phyloP scores from a whole-genome alignment of 2,329 filamentous ascomycete genomes.

The Blumeriella jaapii region DNA sequence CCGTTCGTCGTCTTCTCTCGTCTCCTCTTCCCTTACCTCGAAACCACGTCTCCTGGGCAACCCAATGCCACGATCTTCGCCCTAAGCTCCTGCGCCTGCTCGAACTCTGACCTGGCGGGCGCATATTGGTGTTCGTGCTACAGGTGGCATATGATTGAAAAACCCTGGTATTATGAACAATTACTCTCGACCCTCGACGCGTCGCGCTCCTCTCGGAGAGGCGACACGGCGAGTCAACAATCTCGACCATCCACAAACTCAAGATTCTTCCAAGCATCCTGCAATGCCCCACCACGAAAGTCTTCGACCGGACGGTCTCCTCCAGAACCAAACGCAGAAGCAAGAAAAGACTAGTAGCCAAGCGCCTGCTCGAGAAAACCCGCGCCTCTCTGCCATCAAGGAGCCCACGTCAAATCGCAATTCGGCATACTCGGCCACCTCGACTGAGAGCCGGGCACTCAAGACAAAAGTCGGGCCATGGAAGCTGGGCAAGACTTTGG shows the following conservation, averaged over 20 bases:
- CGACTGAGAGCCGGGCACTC: conserved; percentile 25
- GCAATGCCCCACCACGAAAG: conserved; percentile 22
- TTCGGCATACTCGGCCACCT: conserved; percentile 31
- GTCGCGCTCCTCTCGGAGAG: conserved; percentile 26
- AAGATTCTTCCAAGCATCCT: conserved; percentile 11
- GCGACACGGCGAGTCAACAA: conserved; percentile 26
- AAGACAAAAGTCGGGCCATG: conserved; percentile 85
- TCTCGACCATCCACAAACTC: conserved; percentile 8
- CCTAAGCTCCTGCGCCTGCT: conserved; percentile 1
- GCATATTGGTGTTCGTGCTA: too few relatives aligned
- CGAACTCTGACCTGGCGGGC: too few relatives aligned
- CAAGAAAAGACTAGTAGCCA: neutral
- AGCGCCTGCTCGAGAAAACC: conserved; percentile 15
- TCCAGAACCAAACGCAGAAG: neutral
- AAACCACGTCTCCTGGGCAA: conserved; percentile 7
- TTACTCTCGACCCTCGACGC: conserved; percentile 19
- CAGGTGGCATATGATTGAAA: too few relatives aligned
- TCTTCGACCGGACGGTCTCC: conserved; percentile 3
- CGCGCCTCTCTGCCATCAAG: conserved; percentile 28
- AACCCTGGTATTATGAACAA: conserved; percentile 19
- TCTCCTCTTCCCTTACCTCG: neutral
- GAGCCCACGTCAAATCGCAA: conserved; percentile 28
- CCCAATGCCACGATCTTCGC: neutral
- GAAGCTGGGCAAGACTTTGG: conserved; percentile 81
- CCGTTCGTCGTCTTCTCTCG: neutral